These are phyloP conservation scores for Talaromyces wortmannii DNA, from an alignment of 495 filamentous ascomycete genomes.

Conservation along the genomic window DNA sequence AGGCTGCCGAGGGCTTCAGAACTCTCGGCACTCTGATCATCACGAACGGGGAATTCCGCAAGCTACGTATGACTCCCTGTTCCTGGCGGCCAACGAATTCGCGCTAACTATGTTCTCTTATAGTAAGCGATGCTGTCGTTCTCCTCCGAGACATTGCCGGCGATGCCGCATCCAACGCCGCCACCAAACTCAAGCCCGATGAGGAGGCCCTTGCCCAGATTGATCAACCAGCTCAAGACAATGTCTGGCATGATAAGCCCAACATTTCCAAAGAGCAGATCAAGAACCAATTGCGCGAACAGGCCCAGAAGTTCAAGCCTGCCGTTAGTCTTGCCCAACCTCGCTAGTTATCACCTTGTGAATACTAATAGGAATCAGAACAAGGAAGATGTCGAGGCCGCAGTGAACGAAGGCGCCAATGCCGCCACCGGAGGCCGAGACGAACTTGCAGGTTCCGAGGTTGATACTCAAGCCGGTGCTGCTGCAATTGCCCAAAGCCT, in stretches of 20 bases:
- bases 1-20: conserved; percentile 78
- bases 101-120: not conserved
- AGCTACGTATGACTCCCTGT: conserved; percentile 60
- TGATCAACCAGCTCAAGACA: conserved; percentile 77
- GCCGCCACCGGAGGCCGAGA: conserved; percentile 36
- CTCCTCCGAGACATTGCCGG: conserved; percentile 84
- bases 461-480: conserved; percentile 48
- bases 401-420: conserved; percentile 49
- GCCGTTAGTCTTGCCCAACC: conserved; percentile 20
- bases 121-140: conserved; percentile 80
- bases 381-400: conserved; percentile 39
- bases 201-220: conserved; percentile 73
- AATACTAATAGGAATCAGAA: too few relatives aligned
- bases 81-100: not conserved
- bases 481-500: conserved; percentile 41
- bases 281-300: conserved; percentile 55
- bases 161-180: conserved; percentile 81
- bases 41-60: conserved; percentile 94
- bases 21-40: conserved; percentile 85
- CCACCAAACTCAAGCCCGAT: conserved; percentile 66
- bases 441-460: conserved; percentile 34
- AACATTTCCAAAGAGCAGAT: conserved; percentile 65
- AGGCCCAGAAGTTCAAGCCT: conserved; percentile 57
- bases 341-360: not conserved
- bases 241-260: conserved; percentile 90